Conservation (phyloP, 129 eudicot genomes). For the Rutidosis leptorrhynchoides region DNA sequence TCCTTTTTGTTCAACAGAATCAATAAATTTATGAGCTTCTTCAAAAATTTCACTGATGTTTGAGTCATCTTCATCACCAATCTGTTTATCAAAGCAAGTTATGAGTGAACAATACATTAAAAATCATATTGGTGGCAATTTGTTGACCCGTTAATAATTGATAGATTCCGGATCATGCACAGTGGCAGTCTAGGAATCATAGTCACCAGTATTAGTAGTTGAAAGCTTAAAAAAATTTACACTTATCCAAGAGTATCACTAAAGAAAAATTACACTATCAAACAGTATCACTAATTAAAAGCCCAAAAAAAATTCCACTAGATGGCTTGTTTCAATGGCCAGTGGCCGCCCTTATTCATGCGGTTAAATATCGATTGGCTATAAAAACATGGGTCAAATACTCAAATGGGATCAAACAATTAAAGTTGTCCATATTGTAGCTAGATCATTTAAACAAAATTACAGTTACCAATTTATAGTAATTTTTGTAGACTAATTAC, state of each 20-base stretch:
- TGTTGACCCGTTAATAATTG: no score
- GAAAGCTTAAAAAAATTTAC: no score
- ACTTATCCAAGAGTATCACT: no score
- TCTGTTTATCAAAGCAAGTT: slow-evolving; percentile 42
- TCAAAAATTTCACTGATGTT: slow-evolving; percentile 63
- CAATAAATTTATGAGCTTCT: slow-evolving; percentile 77
- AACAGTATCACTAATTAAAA: no score
- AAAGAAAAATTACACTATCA: no score
- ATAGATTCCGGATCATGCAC: no score
- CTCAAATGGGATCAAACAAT: background rate
- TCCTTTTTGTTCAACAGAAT: slow-evolving; percentile 65
- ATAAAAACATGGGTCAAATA: background rate
- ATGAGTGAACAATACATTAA: slow-evolving; percentile 3
- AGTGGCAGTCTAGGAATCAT: no score
- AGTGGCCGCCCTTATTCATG: no score
- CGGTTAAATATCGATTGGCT: no score
- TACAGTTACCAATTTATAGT: background rate
- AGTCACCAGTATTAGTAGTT: no score
- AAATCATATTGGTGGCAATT: background rate
- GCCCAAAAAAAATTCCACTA: no score
- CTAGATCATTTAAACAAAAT: background rate
- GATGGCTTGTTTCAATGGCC: no score
- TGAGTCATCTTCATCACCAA: slow-evolving; percentile 74
- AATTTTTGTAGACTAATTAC: background rate
- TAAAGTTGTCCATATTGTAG: background rate